Base-by-base conservation (phyloP, 2,329 filamentous ascomycete genomes). In the Penicillium sp. region DNA sequence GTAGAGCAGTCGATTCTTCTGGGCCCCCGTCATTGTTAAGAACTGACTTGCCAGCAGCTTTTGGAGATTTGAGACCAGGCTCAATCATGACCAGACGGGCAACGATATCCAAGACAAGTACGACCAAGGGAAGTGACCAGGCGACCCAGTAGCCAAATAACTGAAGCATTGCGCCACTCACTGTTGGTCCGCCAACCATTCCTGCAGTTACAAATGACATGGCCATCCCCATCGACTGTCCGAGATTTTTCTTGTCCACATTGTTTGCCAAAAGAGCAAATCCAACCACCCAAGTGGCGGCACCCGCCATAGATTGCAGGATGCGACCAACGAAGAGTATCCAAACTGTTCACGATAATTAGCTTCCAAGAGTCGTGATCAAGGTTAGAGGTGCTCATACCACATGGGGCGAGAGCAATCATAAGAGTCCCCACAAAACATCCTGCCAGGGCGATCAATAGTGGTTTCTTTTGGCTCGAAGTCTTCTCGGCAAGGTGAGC, bases 231-330 rank as follows among this genome's bases (percentile, higher is more conserved):
- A 70, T 57, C 0, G 65, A 61, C 39, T 66, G 68, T 4, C 72
- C 72, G 12, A 69, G 63, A 25, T 70, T 55, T 8, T 68, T 62
- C 13, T 55, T 54, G 1, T 60, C 64, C 27, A 72, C 65, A 33
- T 64, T 70, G 33, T 73, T 70, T 21, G 66, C 63, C 12, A 72
- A 47, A 1, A 67, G 65, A 5, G 71, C 67, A 25, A 73, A 59
- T 9, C 71, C 71, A 29, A 73, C 63, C 7, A 72, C 70, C 72
- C 72, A 75, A n/a, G 67, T 61, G 6, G 60, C 67, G 3, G 67
- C 64, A 8, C 70, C 69, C 6, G 66, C 64, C 12, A 71, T 56
- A 2, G 64, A 64, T 49, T 75, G 73, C 12, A 75, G 19, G 44
- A 70, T 50, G 5, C 71, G 66, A 13, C 72, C 72, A 8, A 65